A percentile compares a stretch with the other conserved stretches of the same genome.
Evolutionary conservation across 371 early-diverging fungal species (phyloP).

Genomic region (Mortierella sp.): DNA sequence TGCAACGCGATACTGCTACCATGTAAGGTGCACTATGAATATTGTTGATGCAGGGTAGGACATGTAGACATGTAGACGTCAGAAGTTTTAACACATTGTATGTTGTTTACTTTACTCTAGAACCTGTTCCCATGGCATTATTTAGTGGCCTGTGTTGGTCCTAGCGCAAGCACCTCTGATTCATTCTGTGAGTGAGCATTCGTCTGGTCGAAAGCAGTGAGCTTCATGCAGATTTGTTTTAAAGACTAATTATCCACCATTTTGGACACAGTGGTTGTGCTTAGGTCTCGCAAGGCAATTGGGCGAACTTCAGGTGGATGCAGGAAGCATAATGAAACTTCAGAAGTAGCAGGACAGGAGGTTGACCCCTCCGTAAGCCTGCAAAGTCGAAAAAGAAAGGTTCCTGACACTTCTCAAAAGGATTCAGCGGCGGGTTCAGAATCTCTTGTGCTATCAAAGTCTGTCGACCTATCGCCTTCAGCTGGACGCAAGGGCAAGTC

Average conservation of each 20-base stretch:
- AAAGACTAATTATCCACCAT: not conserved
- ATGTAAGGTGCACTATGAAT: constrained; percentile 20
- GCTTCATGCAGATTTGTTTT: not conserved
- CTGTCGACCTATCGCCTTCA: not conserved
- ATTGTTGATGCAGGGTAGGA: not conserved
- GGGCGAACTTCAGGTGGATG: not conserved
- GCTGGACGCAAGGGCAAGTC: not conserved
- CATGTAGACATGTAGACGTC: not conserved
- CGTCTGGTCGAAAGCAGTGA: not conserved
- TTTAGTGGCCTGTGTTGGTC: constrained; percentile 16
- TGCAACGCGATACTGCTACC: constrained; percentile 42
- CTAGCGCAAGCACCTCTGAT: not conserved
- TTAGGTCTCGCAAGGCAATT: not conserved
- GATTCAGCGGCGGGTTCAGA: not conserved
- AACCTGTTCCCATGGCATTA: constrained; percentile 33
- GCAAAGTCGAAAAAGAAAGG: not conserved
- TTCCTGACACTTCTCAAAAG: not conserved
- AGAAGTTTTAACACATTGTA: not conserved
- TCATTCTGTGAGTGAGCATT: constrained; percentile 17
- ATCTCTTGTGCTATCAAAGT: not conserved
- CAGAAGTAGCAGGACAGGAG: not conserved
- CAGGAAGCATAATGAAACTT: not conserved
- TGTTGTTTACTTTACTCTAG: not conserved
- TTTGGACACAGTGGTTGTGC: not conserved
- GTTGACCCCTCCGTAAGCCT: no score